Evolutionary conservation across 495 filamentous ascomycete species (phyloP), one percentile per base, ranked within the genome.

Genomic region (Aspergillus panamensis): DNA sequence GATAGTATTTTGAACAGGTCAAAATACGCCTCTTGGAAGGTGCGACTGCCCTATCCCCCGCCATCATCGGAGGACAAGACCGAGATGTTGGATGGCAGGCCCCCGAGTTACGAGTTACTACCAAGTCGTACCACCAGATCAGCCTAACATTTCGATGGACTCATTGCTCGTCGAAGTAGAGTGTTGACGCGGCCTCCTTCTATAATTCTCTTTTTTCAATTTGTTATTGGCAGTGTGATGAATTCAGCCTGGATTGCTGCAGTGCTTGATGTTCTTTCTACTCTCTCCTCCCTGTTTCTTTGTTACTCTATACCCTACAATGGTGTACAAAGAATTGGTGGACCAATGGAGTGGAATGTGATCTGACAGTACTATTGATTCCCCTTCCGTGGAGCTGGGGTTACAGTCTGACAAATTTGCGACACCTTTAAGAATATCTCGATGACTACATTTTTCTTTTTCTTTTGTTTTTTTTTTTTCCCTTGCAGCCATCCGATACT

Each of bases 331-430:
- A 21, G 47, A 39, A 30, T 30, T 6, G 16, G 10, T 48, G 56
- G 43, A 21, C 31, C 40, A 53, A 47, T 58, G 49, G 37, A 51
- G 21, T 10, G 17, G 16, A 31, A 58, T 51, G 56, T 53, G 56
- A 58, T 58, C 48, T 53, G 56, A 58, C 49, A 42, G 56, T 21
- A 53, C 56, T 58, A 48, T 53, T 58, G 48, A 45, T 21, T 25
- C 33, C 33, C 33, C 17, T 37, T 40, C 49, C 50, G 17, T 3
- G 30, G 21, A 29, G 37, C 21, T 33, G 21, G 55, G 48, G 25
- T 51, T 48, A 25, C 44, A 37, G 43, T 58, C 55, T 51, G 55
- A 58, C 48, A 58, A 51, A 51, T 51, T 12, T 39, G 47, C 39
- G 20, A 42, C 17, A 45, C 42, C 39, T 8, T 12, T 12, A 56